phyloP scores from a whole-genome alignment of 75 land plant species.

The Cunninghamia lanceolata region DNA sequence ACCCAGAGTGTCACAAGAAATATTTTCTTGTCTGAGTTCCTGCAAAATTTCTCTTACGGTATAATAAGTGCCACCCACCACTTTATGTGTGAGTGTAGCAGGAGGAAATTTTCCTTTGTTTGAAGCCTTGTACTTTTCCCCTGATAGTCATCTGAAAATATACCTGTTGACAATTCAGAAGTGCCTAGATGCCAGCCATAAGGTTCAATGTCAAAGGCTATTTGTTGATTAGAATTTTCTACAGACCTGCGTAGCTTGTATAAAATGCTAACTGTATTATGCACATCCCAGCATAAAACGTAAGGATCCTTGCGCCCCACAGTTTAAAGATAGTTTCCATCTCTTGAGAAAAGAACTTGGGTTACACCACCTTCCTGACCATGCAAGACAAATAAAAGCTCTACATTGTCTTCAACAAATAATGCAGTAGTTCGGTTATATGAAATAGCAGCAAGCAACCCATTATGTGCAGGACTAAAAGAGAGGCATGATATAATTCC shows the following conservation, averaged over 20 bases:
- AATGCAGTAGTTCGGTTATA: conserved; percentile 81
- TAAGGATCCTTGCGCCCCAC: conserved; percentile 99
- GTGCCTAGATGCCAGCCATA: too few relatives aligned
- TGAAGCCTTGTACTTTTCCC: conserved; percentile 44
- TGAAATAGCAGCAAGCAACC: conserved; percentile 88
- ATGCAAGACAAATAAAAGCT: conserved; percentile 86
- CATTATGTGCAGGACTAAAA: conserved; percentile 65
- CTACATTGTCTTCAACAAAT: conserved; percentile 79
- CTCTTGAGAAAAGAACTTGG: conserved; percentile 94
- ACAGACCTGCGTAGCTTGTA: too few relatives aligned
- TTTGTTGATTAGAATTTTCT: too few relatives aligned
- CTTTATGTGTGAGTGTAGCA: conserved; percentile 59
- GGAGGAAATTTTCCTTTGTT: conserved; percentile 63
- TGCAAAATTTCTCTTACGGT: conserved; percentile 53
- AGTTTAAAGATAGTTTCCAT: conserved; percentile 92
- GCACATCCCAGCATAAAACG: too few relatives aligned
- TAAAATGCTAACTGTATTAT: too few relatives aligned
- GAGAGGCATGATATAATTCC: conserved; percentile 89
- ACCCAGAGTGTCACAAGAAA: not conserved
- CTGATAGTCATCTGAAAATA: too few relatives aligned
- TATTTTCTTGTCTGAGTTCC: conserved; percentile 60
- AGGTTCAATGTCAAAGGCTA: too few relatives aligned
- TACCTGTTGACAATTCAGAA: too few relatives aligned
- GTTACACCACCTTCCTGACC: conserved; percentile 98
- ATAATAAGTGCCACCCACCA: conserved; percentile 68